Evolutionary conservation across 106 monocot genomes (phyloP), one percentile per base, ranked within the genome.

Genomic region (Amphibolis antarctica): DNA sequence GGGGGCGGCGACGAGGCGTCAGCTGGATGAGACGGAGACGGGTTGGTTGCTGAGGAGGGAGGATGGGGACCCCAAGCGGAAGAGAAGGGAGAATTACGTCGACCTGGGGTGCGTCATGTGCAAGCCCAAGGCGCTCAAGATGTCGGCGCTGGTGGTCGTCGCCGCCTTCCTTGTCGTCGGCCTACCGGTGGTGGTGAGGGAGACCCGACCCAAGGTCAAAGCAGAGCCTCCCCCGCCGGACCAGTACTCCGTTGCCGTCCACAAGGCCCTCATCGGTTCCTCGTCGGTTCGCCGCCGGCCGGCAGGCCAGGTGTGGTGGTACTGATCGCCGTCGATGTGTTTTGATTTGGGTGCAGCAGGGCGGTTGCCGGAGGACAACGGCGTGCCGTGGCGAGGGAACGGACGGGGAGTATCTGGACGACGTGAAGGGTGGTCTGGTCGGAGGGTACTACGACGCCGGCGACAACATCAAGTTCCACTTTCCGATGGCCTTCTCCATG

Each of bases 401-500:
- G 5, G 96, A 87, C 36, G 96, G 96, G 18, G 72, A 71, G n/a
- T 45, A 18, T 10, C 14, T 69, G 52, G 18, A 78, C 12, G 88
- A 83, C 36, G 75, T 94, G 23, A 79, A 96, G 64, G 90, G 86
- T n/a, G 90, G 96, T 6, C 78, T 98, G 44, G 90, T 98, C 53
- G 96, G 96, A 69, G 96, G 96, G 12, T 90, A 98, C 67, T 98
- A 98, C 64, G 96, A 98, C 43, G 82, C 86, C 65, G 96, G 96
- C 17, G 90, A 90, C 68, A 98, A 90, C 68, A 98, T 98, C 27
- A 98, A 98, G 71, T 98, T 90, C 78, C 79, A 98, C 58, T 98
- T 90, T 60, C 96, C 96, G 1, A 80, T 98, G 86, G 90, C 96
- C n/a, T 98, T 87, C 77, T 90, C 90, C 22, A 90, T 98, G 90